Base-by-base conservation (phyloP, 2,329 filamentous ascomycete genomes). In the Grosmannia huntii region DNA sequence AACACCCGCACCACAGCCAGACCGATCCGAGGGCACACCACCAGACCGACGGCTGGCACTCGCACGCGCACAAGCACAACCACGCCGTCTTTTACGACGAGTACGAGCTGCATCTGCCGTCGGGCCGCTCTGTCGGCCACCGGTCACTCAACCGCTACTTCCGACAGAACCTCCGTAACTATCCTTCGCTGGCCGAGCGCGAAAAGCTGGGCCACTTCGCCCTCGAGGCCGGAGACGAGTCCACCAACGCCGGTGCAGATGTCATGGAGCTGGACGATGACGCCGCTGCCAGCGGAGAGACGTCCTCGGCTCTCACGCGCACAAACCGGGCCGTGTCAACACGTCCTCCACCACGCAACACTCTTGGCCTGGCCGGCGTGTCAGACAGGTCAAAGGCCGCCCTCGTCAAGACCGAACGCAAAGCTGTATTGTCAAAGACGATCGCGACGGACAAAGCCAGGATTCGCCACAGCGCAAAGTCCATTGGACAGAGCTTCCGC, bases 41-140 rank as follows among this genome's bases (percentile, higher is more conserved):
- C 62, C 85, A 86, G 64, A 82, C 77, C 55, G 86, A 91, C 67
- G 87, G 89, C 57, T 91, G 82, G 76, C 87, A 95, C 69, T 91
- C 87, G 3, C 88, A 90, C 68, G 87, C 87, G 1, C 87, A 95
- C 72, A 86, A 89, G 64, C 81, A 85, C 64, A 71, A 81, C 5
- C 81, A 86, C 62, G 85, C 89, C 44, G 88, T 89, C 25, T 96
- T 95, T 70, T 85, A 95, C 67, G 89, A 95, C 65, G 94, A 99
- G 51, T 91, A 89, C 66, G 94, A 97, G 71, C 80, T 99, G 57
- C 90, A 99, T 68, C 82, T 99, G 14, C 94, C 94, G 1, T 90
- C 87, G 5, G 94, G 94, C 57, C 86, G 88, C 61, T 87, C 88
- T 9, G 90, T 95, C 44, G 94, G 94, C 46, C 94, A 99, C 70